Conservation (phyloP, 2,329 filamentous ascomycete species). For the Myriangium duriaei region DNA sequence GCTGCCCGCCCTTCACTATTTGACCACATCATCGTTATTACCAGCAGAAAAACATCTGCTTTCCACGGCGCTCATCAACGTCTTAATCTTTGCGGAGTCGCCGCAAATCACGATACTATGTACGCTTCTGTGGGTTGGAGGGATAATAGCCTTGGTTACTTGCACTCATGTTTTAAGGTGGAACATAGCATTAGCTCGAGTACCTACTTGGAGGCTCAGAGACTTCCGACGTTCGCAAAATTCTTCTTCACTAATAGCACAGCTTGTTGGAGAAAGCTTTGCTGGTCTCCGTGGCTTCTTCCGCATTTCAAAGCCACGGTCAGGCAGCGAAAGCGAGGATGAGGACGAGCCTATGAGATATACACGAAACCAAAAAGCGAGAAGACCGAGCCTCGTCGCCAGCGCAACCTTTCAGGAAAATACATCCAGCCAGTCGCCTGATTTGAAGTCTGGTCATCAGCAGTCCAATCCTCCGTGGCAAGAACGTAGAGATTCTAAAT, state of each 20-base stretch:
- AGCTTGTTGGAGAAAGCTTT: constrained; percentile 27
- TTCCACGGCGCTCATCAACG: constrained; percentile 68
- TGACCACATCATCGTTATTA: constrained; percentile 81
- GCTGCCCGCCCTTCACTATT: constrained; percentile 58
- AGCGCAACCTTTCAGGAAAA: constrained; percentile 3
- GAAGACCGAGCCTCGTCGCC: constrained; percentile 1
- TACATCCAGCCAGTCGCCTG: background rate
- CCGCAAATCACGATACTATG: constrained; percentile 34
- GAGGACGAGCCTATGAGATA: constrained; percentile 26
- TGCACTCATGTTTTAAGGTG: constrained; percentile 66
- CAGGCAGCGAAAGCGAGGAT: constrained; percentile 30
- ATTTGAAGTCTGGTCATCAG: background rate
- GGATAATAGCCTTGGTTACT: constrained; percentile 58
- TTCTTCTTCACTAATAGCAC: background rate
- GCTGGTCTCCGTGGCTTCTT: constrained; percentile 22
- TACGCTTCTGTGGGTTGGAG: constrained; percentile 44
- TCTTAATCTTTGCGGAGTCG: constrained; percentile 63
- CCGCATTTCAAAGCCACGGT: constrained; percentile 5
- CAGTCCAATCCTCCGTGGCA: background rate
- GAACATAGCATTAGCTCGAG: constrained; percentile 73
- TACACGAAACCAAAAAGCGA: constrained; percentile 13
- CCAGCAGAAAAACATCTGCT: constrained; percentile 79
- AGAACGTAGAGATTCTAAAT: constrained; percentile 5
- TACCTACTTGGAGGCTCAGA: constrained; percentile 83
- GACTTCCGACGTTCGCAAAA: constrained; percentile 9